Conservation (phyloP, 2,329 filamentous ascomycete species). For the Fusarium keratoplasticum region DNA sequence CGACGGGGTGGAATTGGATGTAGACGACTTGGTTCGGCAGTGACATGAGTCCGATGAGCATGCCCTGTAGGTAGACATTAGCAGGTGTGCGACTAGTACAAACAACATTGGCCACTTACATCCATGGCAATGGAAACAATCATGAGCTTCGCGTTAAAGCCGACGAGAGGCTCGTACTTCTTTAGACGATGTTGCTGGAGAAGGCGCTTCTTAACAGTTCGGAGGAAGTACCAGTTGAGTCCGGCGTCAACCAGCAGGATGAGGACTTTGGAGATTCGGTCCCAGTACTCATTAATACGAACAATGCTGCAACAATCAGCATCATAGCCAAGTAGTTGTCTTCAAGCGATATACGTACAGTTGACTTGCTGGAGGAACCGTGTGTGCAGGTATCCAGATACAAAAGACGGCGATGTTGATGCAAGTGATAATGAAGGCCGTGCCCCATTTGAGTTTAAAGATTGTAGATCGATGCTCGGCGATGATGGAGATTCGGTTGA, state of each 20-base stretch:
- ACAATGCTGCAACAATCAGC: slow-evolving; percentile 45
- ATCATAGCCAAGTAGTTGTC: neutral
- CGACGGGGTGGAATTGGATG: slow-evolving; percentile 64
- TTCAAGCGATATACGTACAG: slow-evolving; percentile 39
- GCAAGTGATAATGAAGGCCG: slow-evolving; percentile 55
- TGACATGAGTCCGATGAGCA: slow-evolving; percentile 51
- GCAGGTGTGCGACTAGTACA: rapidly evolving
- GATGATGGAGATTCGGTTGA: slow-evolving; percentile 64
- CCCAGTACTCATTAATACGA: slow-evolving; percentile 62
- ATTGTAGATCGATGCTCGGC: slow-evolving; percentile 54
- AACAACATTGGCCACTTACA: slow-evolving; percentile 37
- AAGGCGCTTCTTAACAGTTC: slow-evolving; percentile 58
- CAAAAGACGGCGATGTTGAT: slow-evolving; percentile 66
- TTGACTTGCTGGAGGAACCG: slow-evolving; percentile 51
- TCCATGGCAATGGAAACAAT: slow-evolving; percentile 63
- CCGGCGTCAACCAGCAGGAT: slow-evolving; percentile 62
- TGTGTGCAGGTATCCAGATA: slow-evolving; percentile 65
- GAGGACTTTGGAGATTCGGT: slow-evolving; percentile 63
- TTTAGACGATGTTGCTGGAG: slow-evolving; percentile 59
- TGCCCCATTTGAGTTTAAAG: slow-evolving; percentile 58
- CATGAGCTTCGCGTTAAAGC: slow-evolving; percentile 63
- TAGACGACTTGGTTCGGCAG: slow-evolving; percentile 51
- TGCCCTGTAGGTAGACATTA: neutral
- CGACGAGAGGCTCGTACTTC: slow-evolving; percentile 62
- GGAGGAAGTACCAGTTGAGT: slow-evolving; percentile 66